Percentiles rank a stretch among this genome's conserved stretches.
These are phyloP conservation scores for Jamesozyma jinghongensis DNA, from an alignment of 805 yeast genomes.

Conservation along the genomic window DNA sequence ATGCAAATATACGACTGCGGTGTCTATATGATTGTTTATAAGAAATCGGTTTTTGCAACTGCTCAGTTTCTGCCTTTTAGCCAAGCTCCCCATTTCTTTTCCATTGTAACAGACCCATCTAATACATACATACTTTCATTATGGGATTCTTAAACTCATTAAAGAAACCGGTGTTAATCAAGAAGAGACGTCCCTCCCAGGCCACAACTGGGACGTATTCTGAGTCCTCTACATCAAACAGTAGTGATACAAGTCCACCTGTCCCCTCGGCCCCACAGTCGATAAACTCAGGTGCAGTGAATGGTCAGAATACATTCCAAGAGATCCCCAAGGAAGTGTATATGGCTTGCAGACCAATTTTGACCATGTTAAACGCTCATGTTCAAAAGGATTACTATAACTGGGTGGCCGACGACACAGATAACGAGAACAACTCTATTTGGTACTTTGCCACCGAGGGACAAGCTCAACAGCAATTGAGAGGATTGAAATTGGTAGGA, in stretches of 20 bases:
- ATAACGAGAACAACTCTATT: neutral
- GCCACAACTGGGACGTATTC: conserved; percentile 1
- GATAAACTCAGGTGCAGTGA: neutral
- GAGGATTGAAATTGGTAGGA: conserved; percentile 4
- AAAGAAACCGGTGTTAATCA: conserved; percentile 7
- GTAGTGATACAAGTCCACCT: neutral
- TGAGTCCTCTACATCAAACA: conserved; percentile 1
- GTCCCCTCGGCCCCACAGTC: conserved; percentile 2
- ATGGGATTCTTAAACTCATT: conserved; percentile 7
- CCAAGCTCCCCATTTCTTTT: too few species aligned
- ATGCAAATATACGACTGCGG: too few species aligned
- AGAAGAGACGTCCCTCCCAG: neutral
- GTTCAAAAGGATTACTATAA: conserved; percentile 10
- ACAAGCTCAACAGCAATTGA: neutral
- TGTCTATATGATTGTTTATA: too few species aligned
- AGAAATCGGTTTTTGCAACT: too few species aligned
- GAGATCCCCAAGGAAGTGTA: conserved; percentile 9
- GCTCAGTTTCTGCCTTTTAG: too few species aligned
- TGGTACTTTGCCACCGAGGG: conserved; percentile 1
- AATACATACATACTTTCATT: neutral
- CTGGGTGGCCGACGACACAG: conserved; percentile 1
- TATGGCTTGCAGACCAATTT: conserved; percentile 9
- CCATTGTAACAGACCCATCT: too few species aligned
- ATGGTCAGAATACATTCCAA: conserved; percentile 4
- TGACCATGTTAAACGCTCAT: conserved; percentile 12